A percentile compares a stretch with the other conserved stretches of the same genome.
Conservation (phyloP, 495 filamentous ascomycete species). For the Daldinia concentrica region DNA sequence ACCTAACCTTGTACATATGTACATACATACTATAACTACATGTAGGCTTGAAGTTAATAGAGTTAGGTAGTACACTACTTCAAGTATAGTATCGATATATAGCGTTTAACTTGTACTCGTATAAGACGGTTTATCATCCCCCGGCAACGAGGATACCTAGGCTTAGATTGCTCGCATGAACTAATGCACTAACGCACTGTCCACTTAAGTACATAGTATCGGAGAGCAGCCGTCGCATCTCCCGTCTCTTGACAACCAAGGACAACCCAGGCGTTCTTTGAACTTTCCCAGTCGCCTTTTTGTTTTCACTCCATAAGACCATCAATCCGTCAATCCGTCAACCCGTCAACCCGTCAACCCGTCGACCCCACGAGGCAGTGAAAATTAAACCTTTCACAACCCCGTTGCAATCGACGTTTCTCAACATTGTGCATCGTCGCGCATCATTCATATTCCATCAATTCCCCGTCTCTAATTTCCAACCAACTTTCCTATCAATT, state of each 20-base stretch:
- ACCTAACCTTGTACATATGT: no score
- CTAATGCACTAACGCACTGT: slow-evolving; percentile 8
- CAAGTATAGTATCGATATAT: neutral
- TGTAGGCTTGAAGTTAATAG: no score
- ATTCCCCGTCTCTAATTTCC: slow-evolving; percentile 6
- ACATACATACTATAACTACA: no score
- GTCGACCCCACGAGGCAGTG: slow-evolving; percentile 4
- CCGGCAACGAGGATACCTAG: neutral
- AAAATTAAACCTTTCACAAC: slow-evolving; percentile 18
- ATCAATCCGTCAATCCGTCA: no score
- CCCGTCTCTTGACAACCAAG: slow-evolving; percentile 12
- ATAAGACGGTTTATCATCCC: neutral
- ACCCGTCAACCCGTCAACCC: neutral
- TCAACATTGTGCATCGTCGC: slow-evolving; percentile 19
- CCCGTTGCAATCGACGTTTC: slow-evolving; percentile 1
- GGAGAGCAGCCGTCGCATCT: slow-evolving; percentile 7
- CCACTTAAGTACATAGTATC: slow-evolving; percentile 20
- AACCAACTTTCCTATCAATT: slow-evolving; percentile 4
- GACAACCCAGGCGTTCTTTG: slow-evolving; percentile 7
- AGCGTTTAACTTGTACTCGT: neutral
- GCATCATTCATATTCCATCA: slow-evolving; percentile 10
- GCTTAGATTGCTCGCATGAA: slow-evolving; percentile 12
- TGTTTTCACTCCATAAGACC: slow-evolving; percentile 26
- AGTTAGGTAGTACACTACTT: slow-evolving; percentile 13
- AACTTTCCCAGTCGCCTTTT: slow-evolving; percentile 8